A percentile compares a stretch with the other conserved stretches of the same genome.
Evolutionary conservation across 495 filamentous ascomycete genomes (phyloP).

Genomic region (Lophiotrema nucula): DNA sequence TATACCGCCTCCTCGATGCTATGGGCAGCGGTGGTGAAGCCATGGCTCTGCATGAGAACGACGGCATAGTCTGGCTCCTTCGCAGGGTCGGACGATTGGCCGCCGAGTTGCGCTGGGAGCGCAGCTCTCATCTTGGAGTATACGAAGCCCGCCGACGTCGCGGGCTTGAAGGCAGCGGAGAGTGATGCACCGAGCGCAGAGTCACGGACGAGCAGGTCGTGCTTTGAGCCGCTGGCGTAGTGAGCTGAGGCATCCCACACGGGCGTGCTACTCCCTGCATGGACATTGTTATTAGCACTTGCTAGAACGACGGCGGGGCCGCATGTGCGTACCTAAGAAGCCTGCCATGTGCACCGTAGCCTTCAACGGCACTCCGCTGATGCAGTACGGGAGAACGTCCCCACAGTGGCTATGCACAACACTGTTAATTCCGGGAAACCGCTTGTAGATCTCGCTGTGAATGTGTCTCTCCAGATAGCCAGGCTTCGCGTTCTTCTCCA

Average conservation of each 20-base stretch:
- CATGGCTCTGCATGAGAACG: slow-evolving; percentile 43
- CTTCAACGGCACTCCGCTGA: slow-evolving; percentile 45
- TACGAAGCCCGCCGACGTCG: slow-evolving; percentile 33
- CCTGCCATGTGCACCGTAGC: slow-evolving; percentile 51
- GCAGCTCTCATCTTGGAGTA: slow-evolving; percentile 31
- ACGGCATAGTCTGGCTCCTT: slow-evolving; percentile 33
- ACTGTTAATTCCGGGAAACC: slow-evolving; percentile 45
- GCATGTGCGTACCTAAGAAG: slow-evolving; percentile 44
- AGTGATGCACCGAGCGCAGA: slow-evolving; percentile 50
- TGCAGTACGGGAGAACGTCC: slow-evolving; percentile 49
- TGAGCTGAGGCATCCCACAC: slow-evolving; percentile 39
- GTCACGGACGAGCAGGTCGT: slow-evolving; percentile 45
- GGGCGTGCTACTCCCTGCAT: slow-evolving; percentile 31
- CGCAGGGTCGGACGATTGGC: slow-evolving; percentile 14
- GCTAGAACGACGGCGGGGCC: no score
- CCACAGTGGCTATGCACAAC: slow-evolving; percentile 51
- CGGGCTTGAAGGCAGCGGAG: slow-evolving; percentile 39
- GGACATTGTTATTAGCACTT: background rate
- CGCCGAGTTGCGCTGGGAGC: slow-evolving; percentile 25
- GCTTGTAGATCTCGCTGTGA: slow-evolving; percentile 51
- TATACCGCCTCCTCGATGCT: slow-evolving; percentile 40
- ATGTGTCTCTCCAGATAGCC: slow-evolving; percentile 41
- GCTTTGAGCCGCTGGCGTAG: slow-evolving; percentile 34
- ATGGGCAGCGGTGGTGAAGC: slow-evolving; percentile 37
- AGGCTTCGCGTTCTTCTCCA: slow-evolving; percentile 31